Evolutionary conservation across 73 alveolate genomes (phyloP), one percentile per base, ranked within the genome.

Genomic region (Blepharisma japonicum): DNA sequence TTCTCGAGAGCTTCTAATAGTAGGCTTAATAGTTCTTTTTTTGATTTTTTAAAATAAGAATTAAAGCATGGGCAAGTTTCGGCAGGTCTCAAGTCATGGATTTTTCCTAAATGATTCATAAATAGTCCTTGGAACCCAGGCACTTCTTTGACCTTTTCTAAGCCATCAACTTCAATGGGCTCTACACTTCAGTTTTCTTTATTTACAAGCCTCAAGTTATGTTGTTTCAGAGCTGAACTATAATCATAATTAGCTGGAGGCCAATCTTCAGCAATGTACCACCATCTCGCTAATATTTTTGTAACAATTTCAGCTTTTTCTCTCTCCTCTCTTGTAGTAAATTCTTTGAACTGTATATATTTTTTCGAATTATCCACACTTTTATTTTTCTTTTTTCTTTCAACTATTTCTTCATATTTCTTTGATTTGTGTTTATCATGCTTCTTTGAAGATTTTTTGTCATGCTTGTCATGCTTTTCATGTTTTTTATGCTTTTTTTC

Each of bases 171-270:
- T 7, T 68, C 55, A 78, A 68, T 82, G 61, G 98, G 92, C 77
- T 86, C 94, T 6, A 55, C 68, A 71, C 85, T 86, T 95, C 96
- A 91, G 81, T 82, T 84, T 38, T 55, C 82, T 23, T 81, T 66
- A 42, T 86, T 88, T 6, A 91, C 96, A 11, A 81, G 53, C 54
- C 94, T 70, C 71, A 91, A 81, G 42, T 83, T 80, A 74, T 80
- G 68, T 55, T 89, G 84, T 53, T 77, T 86, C 55, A 91, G 68
- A 51, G 81, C 68, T 0, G 32, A 61, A 39, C 55, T 25, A 39
- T 83, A 83, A 72, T 91, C 92, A 77, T 79, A 91, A 71, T 89
- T 86, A 71, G 54, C 92, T 8, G 98, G 98, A 2, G 96, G 96
- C 98, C 98, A 91, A 11, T 45, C 71, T 18, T 95, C 96, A 7